phyloP scores from a whole-genome alignment of 1,139 yeast species.

The Hemisphaericaspora xylofermentans region DNA sequence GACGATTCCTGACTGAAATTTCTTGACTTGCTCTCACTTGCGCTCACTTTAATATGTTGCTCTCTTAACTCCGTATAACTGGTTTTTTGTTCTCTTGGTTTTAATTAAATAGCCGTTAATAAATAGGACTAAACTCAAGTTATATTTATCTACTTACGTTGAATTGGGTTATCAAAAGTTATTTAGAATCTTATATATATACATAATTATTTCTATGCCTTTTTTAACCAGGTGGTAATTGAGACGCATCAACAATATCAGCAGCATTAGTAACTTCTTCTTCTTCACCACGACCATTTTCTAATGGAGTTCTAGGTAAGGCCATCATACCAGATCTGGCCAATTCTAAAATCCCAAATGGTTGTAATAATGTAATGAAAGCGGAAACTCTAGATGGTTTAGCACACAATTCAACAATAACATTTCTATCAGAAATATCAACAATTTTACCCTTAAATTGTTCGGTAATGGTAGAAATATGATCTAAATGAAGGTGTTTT shows the following conservation, averaged over 20 bases:
- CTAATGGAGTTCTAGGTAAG: slow-evolving; percentile 90
- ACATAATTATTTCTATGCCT: background rate
- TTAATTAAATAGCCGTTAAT: no score
- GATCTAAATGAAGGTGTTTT: slow-evolving; percentile 84
- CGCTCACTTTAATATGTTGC: no score
- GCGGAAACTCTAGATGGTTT: slow-evolving; percentile 88
- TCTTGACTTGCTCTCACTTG: no score
- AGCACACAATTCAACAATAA: slow-evolving; percentile 91
- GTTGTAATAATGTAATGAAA: slow-evolving; percentile 84
- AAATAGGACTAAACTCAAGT: no score
- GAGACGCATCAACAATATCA: slow-evolving; percentile 74
- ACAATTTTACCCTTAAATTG: slow-evolving; percentile 93
- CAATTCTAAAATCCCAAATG: slow-evolving; percentile 93
- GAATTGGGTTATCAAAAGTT: no score
- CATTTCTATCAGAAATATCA: slow-evolving; percentile 90
- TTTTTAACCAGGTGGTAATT: slow-evolving; percentile 87
- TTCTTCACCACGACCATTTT: slow-evolving; percentile 43
- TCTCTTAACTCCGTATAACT: no score
- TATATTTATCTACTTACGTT: no score
- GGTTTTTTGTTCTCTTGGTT: no score
- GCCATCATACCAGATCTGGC: slow-evolving; percentile 99
- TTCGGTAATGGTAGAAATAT: slow-evolving; percentile 73
- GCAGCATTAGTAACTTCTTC: slow-evolving; percentile 59
- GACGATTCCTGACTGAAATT: no score
- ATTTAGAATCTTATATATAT: no score